Evolutionary conservation across 345 rosid genomes (phyloP).

Genomic region (Jatropha curcas): DNA sequence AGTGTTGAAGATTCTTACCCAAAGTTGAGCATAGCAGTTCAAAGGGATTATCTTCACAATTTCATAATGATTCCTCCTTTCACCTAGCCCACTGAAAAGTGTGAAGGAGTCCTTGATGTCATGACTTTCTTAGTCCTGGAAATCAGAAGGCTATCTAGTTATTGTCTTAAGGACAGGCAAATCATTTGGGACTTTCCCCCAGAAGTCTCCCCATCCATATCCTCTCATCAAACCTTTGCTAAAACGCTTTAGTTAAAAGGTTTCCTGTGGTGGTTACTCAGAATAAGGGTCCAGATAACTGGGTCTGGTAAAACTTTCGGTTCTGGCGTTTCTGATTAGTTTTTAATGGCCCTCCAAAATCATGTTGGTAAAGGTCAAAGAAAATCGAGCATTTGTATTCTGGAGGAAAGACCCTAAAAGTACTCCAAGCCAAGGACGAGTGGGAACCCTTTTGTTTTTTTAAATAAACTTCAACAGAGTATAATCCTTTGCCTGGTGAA

Average conservation of each 20-base stretch:
- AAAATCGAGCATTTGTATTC: conserved; percentile 41
- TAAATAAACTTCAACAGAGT: conserved; percentile 40
- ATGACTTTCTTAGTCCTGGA: conserved; percentile 36
- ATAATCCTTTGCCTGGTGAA: conserved; percentile 36
- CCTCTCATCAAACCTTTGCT: conserved; percentile 26
- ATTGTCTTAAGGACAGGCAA: conserved; percentile 40
- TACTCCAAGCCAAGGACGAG: conserved; percentile 44
- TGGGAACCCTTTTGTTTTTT: conserved; percentile 38
- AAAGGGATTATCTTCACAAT: conserved; percentile 35
- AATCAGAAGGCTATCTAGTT: conserved; percentile 40
- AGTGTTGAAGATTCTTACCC: conserved; percentile 35
- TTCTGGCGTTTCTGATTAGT: conserved; percentile 38
- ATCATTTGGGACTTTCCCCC: conserved; percentile 48
- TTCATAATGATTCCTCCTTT: conserved; percentile 32
- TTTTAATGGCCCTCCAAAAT: conserved; percentile 44
- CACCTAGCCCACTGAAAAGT: conserved; percentile 30
- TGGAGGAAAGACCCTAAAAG: conserved; percentile 51
- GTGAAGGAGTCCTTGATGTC: conserved; percentile 35
- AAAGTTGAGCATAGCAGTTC: conserved; percentile 31
- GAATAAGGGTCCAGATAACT: conserved; percentile 46
- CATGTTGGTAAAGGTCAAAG: conserved; percentile 45
- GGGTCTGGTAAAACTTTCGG: conserved; percentile 43
- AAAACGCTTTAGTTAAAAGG: conserved; percentile 44
- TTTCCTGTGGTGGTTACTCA: conserved; percentile 39
- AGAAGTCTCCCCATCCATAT: conserved; percentile 41